phyloP scores from a whole-genome alignment of 2,329 filamentous ascomycete genomes.

The Verticillium alfalfae region DNA sequence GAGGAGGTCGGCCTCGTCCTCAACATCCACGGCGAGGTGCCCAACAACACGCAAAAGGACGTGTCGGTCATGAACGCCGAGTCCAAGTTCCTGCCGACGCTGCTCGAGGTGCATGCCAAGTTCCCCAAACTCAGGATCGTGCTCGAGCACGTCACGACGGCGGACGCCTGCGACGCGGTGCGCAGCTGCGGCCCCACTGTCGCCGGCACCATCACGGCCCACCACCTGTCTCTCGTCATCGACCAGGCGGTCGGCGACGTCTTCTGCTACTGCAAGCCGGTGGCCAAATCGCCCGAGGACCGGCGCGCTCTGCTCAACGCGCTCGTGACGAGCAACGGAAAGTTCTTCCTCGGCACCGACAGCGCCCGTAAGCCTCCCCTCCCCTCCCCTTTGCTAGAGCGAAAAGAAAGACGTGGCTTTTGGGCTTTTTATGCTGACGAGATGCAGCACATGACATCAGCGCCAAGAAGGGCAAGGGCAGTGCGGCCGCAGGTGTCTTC shows the following conservation, averaged over 20 bases:
- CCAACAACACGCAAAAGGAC: conserved; percentile 26
- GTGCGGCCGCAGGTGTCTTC: conserved; percentile 69
- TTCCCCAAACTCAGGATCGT: conserved; percentile 68
- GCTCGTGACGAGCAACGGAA: conserved; percentile 50
- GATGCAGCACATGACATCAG: conserved; percentile 43
- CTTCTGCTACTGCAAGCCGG: conserved; percentile 68
- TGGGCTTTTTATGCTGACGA: background rate
- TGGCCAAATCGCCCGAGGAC: conserved; percentile 63
- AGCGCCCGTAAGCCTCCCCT: conserved; percentile 47
- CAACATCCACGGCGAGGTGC: conserved; percentile 91
- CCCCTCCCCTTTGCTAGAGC: background rate
- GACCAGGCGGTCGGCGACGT: conserved; percentile 62
- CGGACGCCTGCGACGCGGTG: conserved; percentile 74
- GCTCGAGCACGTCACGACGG: conserved; percentile 84
- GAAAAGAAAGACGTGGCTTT: background rate
- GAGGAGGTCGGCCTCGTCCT: conserved; percentile 75
- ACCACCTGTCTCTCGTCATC: conserved; percentile 76
- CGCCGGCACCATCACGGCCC: conserved; percentile 48
- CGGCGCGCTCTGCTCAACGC: conserved; percentile 67
- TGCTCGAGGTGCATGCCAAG: conserved; percentile 63
- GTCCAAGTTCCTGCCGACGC: conserved; percentile 72
- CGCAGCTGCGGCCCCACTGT: conserved; percentile 72
- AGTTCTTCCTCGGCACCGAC: conserved; percentile 72
- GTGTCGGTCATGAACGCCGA: conserved; percentile 64
- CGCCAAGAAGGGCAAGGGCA: conserved; percentile 52